A percentile compares a stretch with the other conserved stretches of the same genome.
These are phyloP conservation scores for Fimicolochytrium jonesii DNA, from an alignment of 192 early-diverging fungal genomes.

Conservation along the genomic window DNA sequence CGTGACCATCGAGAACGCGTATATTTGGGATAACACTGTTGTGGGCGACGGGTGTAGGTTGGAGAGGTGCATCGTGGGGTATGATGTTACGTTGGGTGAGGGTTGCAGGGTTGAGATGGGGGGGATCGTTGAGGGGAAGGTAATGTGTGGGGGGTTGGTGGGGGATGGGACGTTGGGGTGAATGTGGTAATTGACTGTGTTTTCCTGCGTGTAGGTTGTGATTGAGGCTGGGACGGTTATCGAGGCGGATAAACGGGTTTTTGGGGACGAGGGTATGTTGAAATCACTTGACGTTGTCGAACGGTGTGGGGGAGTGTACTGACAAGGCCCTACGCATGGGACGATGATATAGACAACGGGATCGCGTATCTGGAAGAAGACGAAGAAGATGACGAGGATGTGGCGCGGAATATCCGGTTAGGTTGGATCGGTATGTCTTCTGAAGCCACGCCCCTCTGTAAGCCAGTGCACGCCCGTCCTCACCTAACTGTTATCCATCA, in stretches of 20 bases:
- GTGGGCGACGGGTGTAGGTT: slow-evolving; percentile 69
- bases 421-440: slow-evolving; percentile 51
- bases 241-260: too few relatives aligned
- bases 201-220: too few relatives aligned
- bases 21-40: slow-evolving; percentile 75
- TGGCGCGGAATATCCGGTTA: slow-evolving; percentile 46
- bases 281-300: too few relatives aligned
- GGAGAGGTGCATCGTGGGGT: slow-evolving; percentile 69
- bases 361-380: slow-evolving; percentile 41
- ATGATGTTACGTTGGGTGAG: slow-evolving; percentile 61
- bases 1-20: slow-evolving; percentile 74
- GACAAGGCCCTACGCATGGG: too few relatives aligned
- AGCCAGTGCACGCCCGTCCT: too few relatives aligned
- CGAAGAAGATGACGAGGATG: slow-evolving; percentile 47
- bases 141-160: neutral
- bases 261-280: too few relatives aligned
- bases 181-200: too few relatives aligned
- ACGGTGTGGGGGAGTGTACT: too few relatives aligned
- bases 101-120: slow-evolving; percentile 68
- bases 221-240: too few relatives aligned
- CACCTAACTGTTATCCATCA: neutral
- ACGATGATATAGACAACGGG: slow-evolving; percentile 46
- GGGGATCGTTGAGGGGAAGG: slow-evolving; percentile 32
- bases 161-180: too few relatives aligned
- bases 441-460: too few relatives aligned